Conservation (phyloP, 2,329 filamentous ascomycete species). For the Phialemonium atrogriseum region DNA sequence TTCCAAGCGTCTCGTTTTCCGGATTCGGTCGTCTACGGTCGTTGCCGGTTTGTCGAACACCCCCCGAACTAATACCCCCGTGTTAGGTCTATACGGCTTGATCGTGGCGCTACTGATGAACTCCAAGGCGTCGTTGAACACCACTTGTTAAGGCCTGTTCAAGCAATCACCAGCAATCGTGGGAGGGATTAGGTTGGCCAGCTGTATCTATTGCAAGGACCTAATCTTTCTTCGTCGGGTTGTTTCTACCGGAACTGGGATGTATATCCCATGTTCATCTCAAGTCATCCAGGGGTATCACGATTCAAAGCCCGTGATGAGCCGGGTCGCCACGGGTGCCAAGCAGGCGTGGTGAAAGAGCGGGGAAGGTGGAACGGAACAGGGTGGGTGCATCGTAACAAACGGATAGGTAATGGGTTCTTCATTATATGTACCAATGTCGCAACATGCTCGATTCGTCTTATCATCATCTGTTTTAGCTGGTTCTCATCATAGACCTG, state of each 20-base stretch:
- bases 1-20: too few relatives aligned
- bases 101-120: slow-evolving; percentile 99
- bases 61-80: too few relatives aligned
- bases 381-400: slow-evolving; percentile 13
- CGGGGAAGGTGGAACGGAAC: slow-evolving; percentile 2
- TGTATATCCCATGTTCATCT: too few relatives aligned
- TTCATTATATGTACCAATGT: slow-evolving; percentile 42
- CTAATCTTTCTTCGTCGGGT: too few relatives aligned
- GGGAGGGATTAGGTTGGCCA: slow-evolving; percentile 24
- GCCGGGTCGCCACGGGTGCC: background rate
- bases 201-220: slow-evolving; percentile 22
- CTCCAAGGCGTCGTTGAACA: slow-evolving; percentile 70
- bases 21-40: too few relatives aligned
- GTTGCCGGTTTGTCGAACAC: too few relatives aligned
- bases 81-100: slow-evolving; percentile 91
- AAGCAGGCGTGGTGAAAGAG: slow-evolving; percentile 8
- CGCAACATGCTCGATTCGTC: slow-evolving; percentile 32
- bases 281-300: too few relatives aligned
- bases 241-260: too few relatives aligned
- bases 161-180: too few relatives aligned
- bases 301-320: too few relatives aligned
- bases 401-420: slow-evolving; percentile 17
- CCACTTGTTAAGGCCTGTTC: slow-evolving; percentile 43
- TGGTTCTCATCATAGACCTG: slow-evolving; percentile 36
- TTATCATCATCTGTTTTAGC: slow-evolving; percentile 22